phyloP scores from a whole-genome alignment of 164 flowering plant genomes.

The Stephania japonica region DNA sequence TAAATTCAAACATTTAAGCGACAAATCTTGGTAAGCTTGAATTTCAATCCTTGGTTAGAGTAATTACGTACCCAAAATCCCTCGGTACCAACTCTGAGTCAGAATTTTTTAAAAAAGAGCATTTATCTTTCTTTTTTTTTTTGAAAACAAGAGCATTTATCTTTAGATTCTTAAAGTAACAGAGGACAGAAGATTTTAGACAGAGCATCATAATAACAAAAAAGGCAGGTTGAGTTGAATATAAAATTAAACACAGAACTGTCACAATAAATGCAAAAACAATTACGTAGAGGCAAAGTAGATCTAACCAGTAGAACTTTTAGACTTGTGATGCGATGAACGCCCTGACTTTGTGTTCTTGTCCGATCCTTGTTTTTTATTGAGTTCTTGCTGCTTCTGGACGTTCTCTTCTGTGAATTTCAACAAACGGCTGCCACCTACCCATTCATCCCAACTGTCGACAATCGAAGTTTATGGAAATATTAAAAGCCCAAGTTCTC shows the following conservation, averaged over 20 bases:
- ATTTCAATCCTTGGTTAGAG: no score
- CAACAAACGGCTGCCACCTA: constrained; percentile 46
- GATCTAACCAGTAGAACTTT: constrained; percentile 44
- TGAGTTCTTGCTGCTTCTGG: constrained; percentile 33
- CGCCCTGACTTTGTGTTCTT: constrained; percentile 49
- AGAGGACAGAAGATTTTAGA: background rate
- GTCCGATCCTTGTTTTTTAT: constrained; percentile 29
- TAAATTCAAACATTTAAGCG: no score
- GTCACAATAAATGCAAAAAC: background rate
- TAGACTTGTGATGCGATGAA: constrained; percentile 44
- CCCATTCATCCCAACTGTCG: constrained; percentile 90
- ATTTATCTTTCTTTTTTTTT: no score
- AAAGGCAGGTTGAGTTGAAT: background rate
- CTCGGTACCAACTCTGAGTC: no score
- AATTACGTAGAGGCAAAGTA: background rate
- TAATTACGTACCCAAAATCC: no score
- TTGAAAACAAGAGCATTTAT: no score
- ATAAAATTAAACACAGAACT: background rate
- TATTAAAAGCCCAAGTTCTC: background rate
- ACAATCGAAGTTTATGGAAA: constrained; percentile 8
- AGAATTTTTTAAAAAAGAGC: no score
- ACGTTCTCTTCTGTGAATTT: constrained; percentile 53
- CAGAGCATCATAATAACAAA: background rate
- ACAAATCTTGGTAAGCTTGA: no score
- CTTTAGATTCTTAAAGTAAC: background rate